Percentiles rank a stretch among this genome's conserved stretches.
Evolutionary conservation across 768 basidiomycete species (phyloP).

Genomic region (Nevesoporus exiguus): DNA sequence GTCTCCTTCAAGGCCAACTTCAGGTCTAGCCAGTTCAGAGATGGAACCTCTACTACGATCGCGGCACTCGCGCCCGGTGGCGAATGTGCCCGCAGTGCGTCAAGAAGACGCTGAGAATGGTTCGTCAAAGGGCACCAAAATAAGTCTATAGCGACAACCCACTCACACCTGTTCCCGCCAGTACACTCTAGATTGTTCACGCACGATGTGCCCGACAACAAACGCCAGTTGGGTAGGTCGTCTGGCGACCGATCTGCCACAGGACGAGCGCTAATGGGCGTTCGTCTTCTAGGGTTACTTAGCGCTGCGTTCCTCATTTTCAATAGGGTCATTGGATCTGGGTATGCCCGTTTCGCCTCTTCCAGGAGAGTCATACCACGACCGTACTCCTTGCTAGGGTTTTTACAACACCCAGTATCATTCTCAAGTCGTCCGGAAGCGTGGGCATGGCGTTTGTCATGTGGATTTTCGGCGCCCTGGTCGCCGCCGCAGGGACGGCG

Average conservation of each 20-base stretch:
- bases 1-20: not conserved
- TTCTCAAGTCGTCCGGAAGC: slow-evolving; percentile 64
- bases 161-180: not conserved
- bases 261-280: not conserved
- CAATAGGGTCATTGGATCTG: slow-evolving; percentile 71
- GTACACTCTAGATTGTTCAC: slow-evolving; percentile 16
- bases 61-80: not conserved
- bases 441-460: slow-evolving; percentile 64
- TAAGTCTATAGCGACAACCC: not conserved
- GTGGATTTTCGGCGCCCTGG: slow-evolving; percentile 66
- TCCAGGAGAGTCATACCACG: not conserved
- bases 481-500: slow-evolving; percentile 63
- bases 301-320: slow-evolving; percentile 67
- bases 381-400: slow-evolving; percentile 42
- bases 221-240: slow-evolving; percentile 48
- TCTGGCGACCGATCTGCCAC: not conserved
- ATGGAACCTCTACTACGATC: slow-evolving; percentile 23
- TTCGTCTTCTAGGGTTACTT: slow-evolving; percentile 19
- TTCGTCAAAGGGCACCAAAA: not conserved
- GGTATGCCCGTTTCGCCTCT: slow-evolving; percentile 37
- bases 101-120: slow-evolving; percentile 11
- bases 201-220: slow-evolving; percentile 47
- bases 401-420: slow-evolving; percentile 67
- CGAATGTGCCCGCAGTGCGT: not conserved
- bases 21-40: slow-evolving; percentile 6